A percentile compares a stretch with the other conserved stretches of the same genome.
Evolutionary conservation across 768 basidiomycete species (phyloP).

Genomic region (Sutorius australiensis): DNA sequence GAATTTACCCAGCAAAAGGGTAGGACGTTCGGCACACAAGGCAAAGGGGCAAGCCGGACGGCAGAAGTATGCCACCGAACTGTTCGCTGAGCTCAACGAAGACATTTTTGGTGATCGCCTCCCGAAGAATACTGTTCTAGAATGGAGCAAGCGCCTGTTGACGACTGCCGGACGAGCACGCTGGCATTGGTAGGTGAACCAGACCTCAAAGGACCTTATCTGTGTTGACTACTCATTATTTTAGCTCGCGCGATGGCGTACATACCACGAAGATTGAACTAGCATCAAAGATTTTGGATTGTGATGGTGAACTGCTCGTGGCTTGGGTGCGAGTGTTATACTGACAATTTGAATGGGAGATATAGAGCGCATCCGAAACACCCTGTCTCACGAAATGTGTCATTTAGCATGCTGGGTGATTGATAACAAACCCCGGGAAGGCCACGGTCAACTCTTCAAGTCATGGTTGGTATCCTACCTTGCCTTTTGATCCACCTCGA

Average conservation of each 20-base stretch:
- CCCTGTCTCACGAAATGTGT: slow-evolving; percentile 89
- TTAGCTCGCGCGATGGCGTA: slow-evolving; percentile 55
- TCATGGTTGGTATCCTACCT: slow-evolving; percentile 47
- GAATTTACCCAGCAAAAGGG: slow-evolving; percentile 22
- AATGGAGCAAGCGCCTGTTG: slow-evolving; percentile 63
- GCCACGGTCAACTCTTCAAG: slow-evolving; percentile 71
- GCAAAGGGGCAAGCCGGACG: slow-evolving; percentile 43
- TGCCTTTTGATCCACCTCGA: neutral
- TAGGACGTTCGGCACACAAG: slow-evolving; percentile 27
- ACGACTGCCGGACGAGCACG: slow-evolving; percentile 70
- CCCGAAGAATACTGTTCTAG: slow-evolving; percentile 51
- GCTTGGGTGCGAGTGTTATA: neutral
- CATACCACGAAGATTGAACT: slow-evolving; percentile 66
- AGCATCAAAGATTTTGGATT: slow-evolving; percentile 78
- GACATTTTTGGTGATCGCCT: slow-evolving; percentile 52
- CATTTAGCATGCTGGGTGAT: slow-evolving; percentile 87
- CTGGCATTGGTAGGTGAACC: slow-evolving; percentile 48
- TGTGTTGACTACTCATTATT: slow-evolving; percentile 2
- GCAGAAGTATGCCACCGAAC: slow-evolving; percentile 49
- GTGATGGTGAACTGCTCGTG: slow-evolving; percentile 49
- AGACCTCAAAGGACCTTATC: neutral
- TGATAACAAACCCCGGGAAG: slow-evolving; percentile 62
- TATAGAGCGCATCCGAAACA: slow-evolving; percentile 75
- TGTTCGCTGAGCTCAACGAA: slow-evolving; percentile 61
- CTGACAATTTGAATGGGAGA: neutral